A percentile compares a stretch with the other conserved stretches of the same genome.
Conservation (phyloP, 192 early-diverging fungal species). For the Geosiphon pyriformis region DNA sequence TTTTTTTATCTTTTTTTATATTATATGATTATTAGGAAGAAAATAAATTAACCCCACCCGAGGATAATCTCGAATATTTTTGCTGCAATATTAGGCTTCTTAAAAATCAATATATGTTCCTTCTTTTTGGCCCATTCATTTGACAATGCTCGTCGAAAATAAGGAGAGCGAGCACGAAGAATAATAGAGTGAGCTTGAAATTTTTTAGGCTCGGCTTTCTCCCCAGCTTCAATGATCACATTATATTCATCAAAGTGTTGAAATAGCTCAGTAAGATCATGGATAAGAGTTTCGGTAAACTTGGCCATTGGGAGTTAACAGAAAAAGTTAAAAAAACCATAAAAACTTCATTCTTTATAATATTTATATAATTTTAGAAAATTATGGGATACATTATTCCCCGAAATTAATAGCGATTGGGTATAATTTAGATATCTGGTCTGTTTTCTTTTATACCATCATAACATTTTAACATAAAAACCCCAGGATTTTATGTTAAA, state of each 20-base stretch:
- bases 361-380: no score
- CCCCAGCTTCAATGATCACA: slow-evolving; percentile 7
- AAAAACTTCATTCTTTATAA: no score
- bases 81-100: slow-evolving; percentile 9
- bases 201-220: neutral
- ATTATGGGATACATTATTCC: no score
- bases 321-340: no score
- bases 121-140: neutral
- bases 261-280: neutral
- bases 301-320: no score
- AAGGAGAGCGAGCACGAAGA: neutral
- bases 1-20: neutral
- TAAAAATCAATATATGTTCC: neutral
- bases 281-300: neutral
- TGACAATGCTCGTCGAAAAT: slow-evolving; percentile 8
- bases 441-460: no score
- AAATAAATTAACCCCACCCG: neutral
- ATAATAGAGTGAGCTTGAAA: slow-evolving; percentile 15
- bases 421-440: no score
- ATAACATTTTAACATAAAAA: no score
- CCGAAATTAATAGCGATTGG: no score
- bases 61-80: slow-evolving; percentile 4
- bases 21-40: neutral
- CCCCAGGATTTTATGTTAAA: no score
- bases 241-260: neutral